Evolutionary conservation across 306 rosid genomes (phyloP).

Genomic region (Sindora glabra): DNA sequence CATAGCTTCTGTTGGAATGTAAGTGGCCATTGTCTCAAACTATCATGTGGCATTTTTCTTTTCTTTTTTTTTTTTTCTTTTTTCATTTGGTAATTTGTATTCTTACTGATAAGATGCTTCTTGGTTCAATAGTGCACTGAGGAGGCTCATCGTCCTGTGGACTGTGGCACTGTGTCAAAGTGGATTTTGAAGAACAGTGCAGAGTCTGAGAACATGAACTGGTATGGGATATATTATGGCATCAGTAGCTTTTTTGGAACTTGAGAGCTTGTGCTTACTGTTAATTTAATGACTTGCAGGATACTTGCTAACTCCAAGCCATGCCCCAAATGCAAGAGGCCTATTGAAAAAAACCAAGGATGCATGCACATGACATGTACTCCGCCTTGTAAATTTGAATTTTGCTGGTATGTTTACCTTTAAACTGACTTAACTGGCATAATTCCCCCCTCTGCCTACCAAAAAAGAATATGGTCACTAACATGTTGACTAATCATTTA

Average conservation of each 20-base stretch:
- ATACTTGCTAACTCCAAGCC: constrained; percentile 86
- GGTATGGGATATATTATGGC: constrained; percentile 26
- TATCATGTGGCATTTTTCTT: too few species aligned
- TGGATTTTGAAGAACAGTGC: constrained; percentile 70
- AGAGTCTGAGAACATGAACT: constrained; percentile 71
- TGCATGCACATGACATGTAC: constrained; percentile 92
- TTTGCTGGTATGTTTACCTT: constrained; percentile 62
- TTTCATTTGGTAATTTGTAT: too few species aligned
- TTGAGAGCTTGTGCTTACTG: background rate
- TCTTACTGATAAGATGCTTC: background rate
- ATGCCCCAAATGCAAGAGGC: constrained; percentile 87
- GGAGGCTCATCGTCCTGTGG: constrained; percentile 90
- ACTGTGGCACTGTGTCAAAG: constrained; percentile 60
- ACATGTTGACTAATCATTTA: too few species aligned
- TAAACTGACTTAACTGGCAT: background rate
- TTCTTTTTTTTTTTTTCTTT: too few species aligned
- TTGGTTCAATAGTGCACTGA: constrained; percentile 46
- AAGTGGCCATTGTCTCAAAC: constrained; percentile 16
- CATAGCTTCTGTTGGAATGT: constrained; percentile 74
- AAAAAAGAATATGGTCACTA: too few species aligned
- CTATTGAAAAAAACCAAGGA: constrained; percentile 81
- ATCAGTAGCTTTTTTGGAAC: background rate
- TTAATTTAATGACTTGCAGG: constrained; percentile 33
- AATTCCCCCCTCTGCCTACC: too few species aligned
- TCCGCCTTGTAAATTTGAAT: constrained; percentile 80